phyloP scores from a whole-genome alignment of 371 early-diverging fungal species.

The Catenaria anguillulae region DNA sequence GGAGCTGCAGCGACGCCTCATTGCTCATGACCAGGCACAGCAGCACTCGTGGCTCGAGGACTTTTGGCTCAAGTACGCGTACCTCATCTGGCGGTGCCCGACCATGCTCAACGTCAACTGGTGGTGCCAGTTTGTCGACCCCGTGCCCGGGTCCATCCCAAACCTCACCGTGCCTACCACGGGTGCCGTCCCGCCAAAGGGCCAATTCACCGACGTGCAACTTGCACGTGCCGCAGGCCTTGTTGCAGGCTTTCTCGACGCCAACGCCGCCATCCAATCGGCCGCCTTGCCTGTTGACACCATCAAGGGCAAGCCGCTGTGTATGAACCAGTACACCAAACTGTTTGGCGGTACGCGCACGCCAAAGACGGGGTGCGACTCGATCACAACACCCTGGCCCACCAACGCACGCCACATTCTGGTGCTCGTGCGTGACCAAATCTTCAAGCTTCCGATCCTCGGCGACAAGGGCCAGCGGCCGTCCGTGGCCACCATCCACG shows the following conservation, averaged over 20 bases:
- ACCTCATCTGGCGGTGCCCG: conserved; percentile 73
- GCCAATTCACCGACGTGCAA: conserved; percentile 53
- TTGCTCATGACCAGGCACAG: conserved; percentile 31
- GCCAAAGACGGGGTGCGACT: conserved; percentile 49
- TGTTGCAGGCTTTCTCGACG: conserved; percentile 45
- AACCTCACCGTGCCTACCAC: conserved; percentile 17
- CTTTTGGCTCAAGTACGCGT: conserved; percentile 74
- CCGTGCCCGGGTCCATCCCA: conserved; percentile 12
- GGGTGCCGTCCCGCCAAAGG: conserved; percentile 14
- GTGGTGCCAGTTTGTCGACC: conserved; percentile 58
- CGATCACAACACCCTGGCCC: conserved; percentile 50
- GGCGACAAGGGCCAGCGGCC: conserved; percentile 50
- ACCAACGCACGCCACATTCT: conserved; percentile 58
- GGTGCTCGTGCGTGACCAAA: conserved; percentile 65
- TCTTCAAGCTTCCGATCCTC: conserved; percentile 59
- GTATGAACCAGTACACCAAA: conserved; percentile 78
- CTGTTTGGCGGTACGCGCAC: conserved; percentile 73
- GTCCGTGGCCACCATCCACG: conserved; percentile 40
- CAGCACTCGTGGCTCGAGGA: conserved; percentile 68
- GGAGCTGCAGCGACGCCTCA: conserved; percentile 53
- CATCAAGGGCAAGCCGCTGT: conserved; percentile 47
- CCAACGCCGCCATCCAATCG: conserved; percentile 55
- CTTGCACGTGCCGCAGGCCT: conserved; percentile 59
- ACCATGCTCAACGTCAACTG: conserved; percentile 76
- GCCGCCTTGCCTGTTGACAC: conserved; percentile 51